Base-by-base conservation (phyloP, 176 grass and related monocot species). In the Rhipidocladum racemiflorum region DNA sequence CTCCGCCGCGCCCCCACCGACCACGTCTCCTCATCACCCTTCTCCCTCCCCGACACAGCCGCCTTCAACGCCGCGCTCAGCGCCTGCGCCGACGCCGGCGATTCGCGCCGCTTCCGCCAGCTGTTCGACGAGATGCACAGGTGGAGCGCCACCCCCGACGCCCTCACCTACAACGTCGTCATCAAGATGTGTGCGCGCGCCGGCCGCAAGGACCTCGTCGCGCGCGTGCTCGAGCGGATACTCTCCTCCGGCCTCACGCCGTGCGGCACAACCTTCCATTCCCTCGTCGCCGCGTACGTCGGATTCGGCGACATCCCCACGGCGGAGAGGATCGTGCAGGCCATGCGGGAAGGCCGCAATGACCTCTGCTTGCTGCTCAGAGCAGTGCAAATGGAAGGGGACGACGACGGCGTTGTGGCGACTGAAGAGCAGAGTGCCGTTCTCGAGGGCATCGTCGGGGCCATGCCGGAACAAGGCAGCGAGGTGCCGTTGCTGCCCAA, bases 181-280 rank as follows among this genome's bases (percentile, higher is more conserved):
- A 72, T 97, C 77, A 97, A 97, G 87, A 94, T 94, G 90, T 92
- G 86, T 61, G 92, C 92, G 32, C 75, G 95, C 49, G 90, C 86
- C 17, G 90, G 84, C 1, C 86, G 90, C 12, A 87, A 74, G 46
- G 95, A 92, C 86, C 92, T 97, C 38, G 72, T 92, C 7, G 77
- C 76, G 20, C 77, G 83, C 50, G 87, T 86, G 39, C 77, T 89
- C 3, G 86, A 89, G 30, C 85, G 68, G 42, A 82, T 92, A 39
- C 62, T 94, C 39, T 44, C 68, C 20, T 21, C 48, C 17, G 84
- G 77, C 24, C 30, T 97, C 55, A 14, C 43, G 5, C 95, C 18
- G 7, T 94, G 90, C 69, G 62, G 79, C 55, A 87, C 88, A 48
- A 94, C 95, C 7, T 89, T 94, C 71, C 90, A 94, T 28, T 97